phyloP scores from a whole-genome alignment of 257 asterid species.

The Fraxinus quadrangulata region DNA sequence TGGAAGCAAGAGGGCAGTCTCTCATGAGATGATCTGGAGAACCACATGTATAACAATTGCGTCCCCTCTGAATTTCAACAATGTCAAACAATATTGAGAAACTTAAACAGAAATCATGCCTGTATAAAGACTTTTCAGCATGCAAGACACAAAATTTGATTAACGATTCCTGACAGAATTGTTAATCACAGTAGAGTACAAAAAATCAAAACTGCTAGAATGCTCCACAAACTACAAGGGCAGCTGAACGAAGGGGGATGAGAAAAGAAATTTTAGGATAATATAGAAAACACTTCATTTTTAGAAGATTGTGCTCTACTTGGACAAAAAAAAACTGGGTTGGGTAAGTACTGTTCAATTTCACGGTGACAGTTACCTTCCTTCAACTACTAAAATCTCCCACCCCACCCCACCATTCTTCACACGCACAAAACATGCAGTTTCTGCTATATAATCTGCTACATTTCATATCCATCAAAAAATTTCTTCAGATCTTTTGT shows the following conservation, averaged over 20 bases:
- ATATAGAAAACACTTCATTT: background rate
- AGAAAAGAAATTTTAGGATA: background rate
- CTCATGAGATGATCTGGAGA: constrained; percentile 85
- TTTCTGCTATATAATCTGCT: constrained; percentile 15
- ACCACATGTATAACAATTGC: constrained; percentile 77
- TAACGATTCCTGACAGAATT: background rate
- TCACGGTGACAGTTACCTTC: constrained; percentile 43
- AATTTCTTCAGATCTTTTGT: constrained; percentile 4
- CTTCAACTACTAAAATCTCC: constrained; percentile 30
- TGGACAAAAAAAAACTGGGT: background rate
- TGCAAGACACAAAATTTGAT: background rate
- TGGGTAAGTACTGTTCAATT: constrained; percentile 24
- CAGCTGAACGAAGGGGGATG: background rate
- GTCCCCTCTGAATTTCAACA: constrained; percentile 52
- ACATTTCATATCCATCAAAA: background rate
- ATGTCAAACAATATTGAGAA: background rate
- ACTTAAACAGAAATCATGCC: background rate
- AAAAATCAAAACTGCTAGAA: background rate
- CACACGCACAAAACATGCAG: constrained; percentile 25
- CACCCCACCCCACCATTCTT: constrained; percentile 3
- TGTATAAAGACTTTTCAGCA: background rate
- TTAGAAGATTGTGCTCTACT: background rate
- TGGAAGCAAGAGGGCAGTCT: constrained; percentile 63
- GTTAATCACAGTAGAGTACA: background rate
- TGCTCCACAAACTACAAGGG: background rate